Percentiles rank a stretch among this genome's conserved stretches.
Conservation (phyloP, 805 yeast species). For the Saccharomyces eubayanus region DNA sequence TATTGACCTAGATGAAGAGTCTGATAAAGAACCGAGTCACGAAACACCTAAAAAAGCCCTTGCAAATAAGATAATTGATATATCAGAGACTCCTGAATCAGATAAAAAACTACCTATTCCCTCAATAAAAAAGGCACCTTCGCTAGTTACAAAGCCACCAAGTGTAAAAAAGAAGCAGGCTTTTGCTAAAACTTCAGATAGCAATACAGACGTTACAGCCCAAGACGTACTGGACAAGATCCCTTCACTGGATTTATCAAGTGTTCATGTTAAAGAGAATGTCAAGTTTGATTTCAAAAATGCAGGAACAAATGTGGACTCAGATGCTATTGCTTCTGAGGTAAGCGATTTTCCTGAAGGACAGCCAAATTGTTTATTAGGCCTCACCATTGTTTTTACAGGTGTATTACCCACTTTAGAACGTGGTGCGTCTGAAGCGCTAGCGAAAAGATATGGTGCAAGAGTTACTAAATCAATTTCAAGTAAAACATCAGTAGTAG, state of each 20-base stretch:
- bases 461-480: constrained; percentile 80
- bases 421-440: constrained; percentile 62
- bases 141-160: background rate
- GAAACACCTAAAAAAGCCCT: background rate
- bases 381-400: constrained; percentile 87
- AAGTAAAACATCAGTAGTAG: constrained; percentile 78
- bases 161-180: background rate
- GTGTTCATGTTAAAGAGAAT: constrained; percentile 39
- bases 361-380: constrained; percentile 75
- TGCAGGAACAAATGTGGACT: constrained; percentile 28
- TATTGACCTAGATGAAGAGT: constrained; percentile 11
- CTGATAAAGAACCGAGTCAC: constrained; percentile 1
- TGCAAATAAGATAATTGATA: background rate
- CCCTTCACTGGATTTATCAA: constrained; percentile 64
- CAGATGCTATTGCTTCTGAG: constrained; percentile 12
- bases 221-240: constrained; percentile 42
- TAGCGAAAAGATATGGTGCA: constrained; percentile 86
- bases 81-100: background rate
- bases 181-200: background rate
- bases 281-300: constrained; percentile 53
- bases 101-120: background rate
- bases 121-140: background rate
- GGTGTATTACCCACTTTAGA: constrained; percentile 77
- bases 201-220: constrained; percentile 8
- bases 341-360: constrained; percentile 62